Base-by-base conservation (phyloP, 371 early-diverging fungal genomes). In the Capillidium rhysosporum region DNA sequence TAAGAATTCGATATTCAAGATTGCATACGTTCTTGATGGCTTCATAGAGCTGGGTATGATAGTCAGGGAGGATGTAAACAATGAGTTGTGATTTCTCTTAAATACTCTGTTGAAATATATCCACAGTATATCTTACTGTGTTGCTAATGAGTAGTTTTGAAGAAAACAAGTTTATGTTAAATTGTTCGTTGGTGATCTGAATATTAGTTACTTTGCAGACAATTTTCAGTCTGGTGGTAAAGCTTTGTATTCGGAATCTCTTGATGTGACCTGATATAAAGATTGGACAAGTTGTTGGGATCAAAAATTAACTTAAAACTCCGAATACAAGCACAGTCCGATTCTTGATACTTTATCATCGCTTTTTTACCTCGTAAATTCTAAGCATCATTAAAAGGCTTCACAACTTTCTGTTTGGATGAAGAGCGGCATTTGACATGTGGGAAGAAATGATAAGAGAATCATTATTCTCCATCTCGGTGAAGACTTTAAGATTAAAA, bases 1-100 rank as follows among this genome's bases (percentile, higher is more conserved):
- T 88, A 0, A 84, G 77, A 30, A 92, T 67, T 38, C 93, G 89
- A 49, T 89, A 69, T 18, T 85, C 75, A 1, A 92, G 91, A 64
- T 98, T 97, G 29, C 84, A 77, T 28, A 86, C 77, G 24, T 91
- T 76, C 75, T 98, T 98, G 61, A 97, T 86, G 57, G 87, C 88
- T 46, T 86, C 86, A 66, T 98, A 98, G 1, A 92, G 64, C 2
- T 76, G 77, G 14, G 77, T 72, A 59, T 84, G 85, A 43, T 86
- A 87, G 70, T 84, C 82, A 47, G 88, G 87, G 40, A 95, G 63
- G 55, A 95, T 75, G 65, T 90, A 87, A 38, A 88, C 57, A 31
- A 88, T 59, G 26, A 89, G 56, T 67, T 89, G 87, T 28, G 88
- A 86, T 46, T 73, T 58, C 21, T 71, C 66, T 57, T 81, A 80